phyloP scores from a whole-genome alignment of 306 rosid genomes.

The apple (Malus domestica) region ASM211411v1 NC_041795.1:3015001-3015500 shows the following conservation, averaged over 20 bases:
- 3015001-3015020: slow-evolving; percentile 82
- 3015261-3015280: slow-evolving; percentile 96
- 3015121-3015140: neutral
- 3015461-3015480: neutral
- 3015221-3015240: slow-evolving; percentile 88
- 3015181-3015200: slow-evolving; percentile 97
- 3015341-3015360: too few species aligned
- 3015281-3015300: slow-evolving; percentile 82
- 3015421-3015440: neutral
- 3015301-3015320: slow-evolving; percentile 83
- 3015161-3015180: slow-evolving; percentile 71
- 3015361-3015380: neutral
- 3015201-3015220: slow-evolving; percentile 63
- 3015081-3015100: too few species aligned
- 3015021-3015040: slow-evolving; percentile 69
- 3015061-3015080: slow-evolving; percentile 50
- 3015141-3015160: neutral
- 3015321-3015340: slow-evolving; percentile 33
- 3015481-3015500: slow-evolving; percentile 69
- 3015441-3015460: neutral
- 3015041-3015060: slow-evolving; percentile 58
- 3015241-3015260: slow-evolving; percentile 67
- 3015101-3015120: neutral
- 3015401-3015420: neutral
- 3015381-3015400: neutral